A percentile compares a stretch with the other conserved stretches of the same genome.
These are phyloP conservation scores for Exophiala calicioides DNA, from an alignment of 2,329 filamentous ascomycete genomes.

Conservation along the genomic window DNA sequence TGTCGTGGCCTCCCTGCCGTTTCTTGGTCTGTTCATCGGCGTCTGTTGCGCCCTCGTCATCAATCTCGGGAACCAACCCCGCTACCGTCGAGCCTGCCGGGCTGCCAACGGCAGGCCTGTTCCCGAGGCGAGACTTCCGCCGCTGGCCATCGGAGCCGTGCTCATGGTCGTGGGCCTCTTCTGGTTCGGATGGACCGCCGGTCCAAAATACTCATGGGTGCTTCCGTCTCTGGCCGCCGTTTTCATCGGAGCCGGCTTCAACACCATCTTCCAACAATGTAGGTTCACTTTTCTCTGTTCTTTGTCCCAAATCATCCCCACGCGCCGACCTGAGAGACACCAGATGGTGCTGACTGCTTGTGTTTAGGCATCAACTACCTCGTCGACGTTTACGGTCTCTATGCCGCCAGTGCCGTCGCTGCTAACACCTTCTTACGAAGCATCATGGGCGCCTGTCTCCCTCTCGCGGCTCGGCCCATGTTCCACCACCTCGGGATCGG, in stretches of 20 bases:
- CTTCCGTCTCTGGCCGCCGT: constrained; percentile 37
- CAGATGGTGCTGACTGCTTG: too few species aligned
- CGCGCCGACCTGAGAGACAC: too few species aligned
- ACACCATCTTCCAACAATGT: constrained; percentile 33
- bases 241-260: constrained; percentile 48
- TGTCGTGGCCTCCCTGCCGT: constrained; percentile 48
- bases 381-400: constrained; percentile 43
- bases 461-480: constrained; percentile 44
- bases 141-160: constrained; percentile 48
- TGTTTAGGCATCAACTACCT: constrained; percentile 48
- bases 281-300: constrained; percentile 1
- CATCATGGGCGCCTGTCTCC: constrained; percentile 42
- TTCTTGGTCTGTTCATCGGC: constrained; percentile 49
- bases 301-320: too few species aligned
- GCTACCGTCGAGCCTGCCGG: constrained; percentile 36
- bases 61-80: constrained; percentile 46
- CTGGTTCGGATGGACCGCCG: constrained; percentile 47
- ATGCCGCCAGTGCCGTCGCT: constrained; percentile 46
- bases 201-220: constrained; percentile 37
- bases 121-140: constrained; percentile 46
- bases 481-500: constrained; percentile 45
- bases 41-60: constrained; percentile 44
- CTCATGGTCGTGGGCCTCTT: constrained; percentile 48
- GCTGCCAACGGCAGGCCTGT: constrained; percentile 37
- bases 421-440: constrained; percentile 46